phyloP scores from a whole-genome alignment of 1,284 basidiomycete species.

The Somion occarium region DNA sequence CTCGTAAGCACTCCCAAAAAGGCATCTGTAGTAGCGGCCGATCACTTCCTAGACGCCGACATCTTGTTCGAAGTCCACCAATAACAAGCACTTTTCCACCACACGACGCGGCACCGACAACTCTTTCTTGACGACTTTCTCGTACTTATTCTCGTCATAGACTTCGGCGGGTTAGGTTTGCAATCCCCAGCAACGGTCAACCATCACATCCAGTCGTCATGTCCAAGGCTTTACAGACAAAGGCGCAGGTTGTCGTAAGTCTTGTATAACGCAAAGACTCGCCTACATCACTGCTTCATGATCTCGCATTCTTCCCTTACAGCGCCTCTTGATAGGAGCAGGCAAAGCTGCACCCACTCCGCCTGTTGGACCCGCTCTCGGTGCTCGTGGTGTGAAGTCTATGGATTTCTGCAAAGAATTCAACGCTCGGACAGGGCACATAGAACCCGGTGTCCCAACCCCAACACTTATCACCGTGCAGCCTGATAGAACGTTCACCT shows the following conservation, averaged over 20 bases:
- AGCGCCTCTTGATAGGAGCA: slow-evolving; percentile 89
- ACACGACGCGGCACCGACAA: no score
- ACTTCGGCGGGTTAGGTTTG: not conserved
- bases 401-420: slow-evolving; percentile 99
- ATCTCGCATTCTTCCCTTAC: slow-evolving; percentile 11
- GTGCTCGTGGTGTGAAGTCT: slow-evolving; percentile 97
- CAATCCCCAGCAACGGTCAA: not conserved
- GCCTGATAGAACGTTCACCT: slow-evolving; percentile 94
- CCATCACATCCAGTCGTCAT: slow-evolving; percentile 29
- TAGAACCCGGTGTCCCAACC: slow-evolving; percentile 83
- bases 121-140: not conserved
- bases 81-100: not conserved
- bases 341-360: slow-evolving; percentile 96
- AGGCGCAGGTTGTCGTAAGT: slow-evolving; percentile 63
- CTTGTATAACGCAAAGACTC: slow-evolving; percentile 7
- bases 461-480: slow-evolving; percentile 91
- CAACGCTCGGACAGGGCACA: slow-evolving; percentile 86
- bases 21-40: not conserved
- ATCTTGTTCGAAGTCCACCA: not conserved
- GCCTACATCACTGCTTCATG: slow-evolving; percentile 1
- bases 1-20: not conserved
- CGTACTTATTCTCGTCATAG: not conserved
- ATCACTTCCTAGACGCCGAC: slow-evolving; percentile 1
- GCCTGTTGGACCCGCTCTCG: slow-evolving; percentile 94
- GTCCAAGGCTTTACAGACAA: slow-evolving; percentile 55